Conservation (phyloP, 768 basidiomycete genomes). For the Pisolithus microcarpus region DNA sequence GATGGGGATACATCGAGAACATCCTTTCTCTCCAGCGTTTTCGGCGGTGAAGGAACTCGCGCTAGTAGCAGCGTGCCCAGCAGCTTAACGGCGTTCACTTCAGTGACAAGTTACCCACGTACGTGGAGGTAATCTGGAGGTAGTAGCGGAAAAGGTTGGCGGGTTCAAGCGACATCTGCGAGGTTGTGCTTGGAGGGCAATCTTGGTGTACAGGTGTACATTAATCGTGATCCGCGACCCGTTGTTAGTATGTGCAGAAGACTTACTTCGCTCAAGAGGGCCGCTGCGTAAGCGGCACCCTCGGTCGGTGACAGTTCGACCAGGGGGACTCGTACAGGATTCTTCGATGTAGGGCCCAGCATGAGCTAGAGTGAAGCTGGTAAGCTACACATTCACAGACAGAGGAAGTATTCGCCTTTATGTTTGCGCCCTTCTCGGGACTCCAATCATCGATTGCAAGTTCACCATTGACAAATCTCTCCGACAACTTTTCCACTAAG, state of each 20-base stretch:
- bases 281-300: constrained; percentile 54
- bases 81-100: no score
- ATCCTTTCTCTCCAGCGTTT: not conserved
- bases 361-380: constrained; percentile 40
- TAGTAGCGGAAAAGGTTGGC: constrained; percentile 19
- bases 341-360: constrained; percentile 48
- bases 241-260: not conserved
- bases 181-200: constrained; percentile 66
- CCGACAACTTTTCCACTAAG: constrained; percentile 53
- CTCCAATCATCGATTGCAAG: constrained; percentile 51
- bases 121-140: constrained; percentile 22
- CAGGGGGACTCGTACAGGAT: constrained; percentile 47
- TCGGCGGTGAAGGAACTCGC: not conserved
- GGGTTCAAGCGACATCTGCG: constrained; percentile 52
- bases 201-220: constrained; percentile 38
- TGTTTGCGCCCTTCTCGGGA: constrained; percentile 41
- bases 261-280: constrained; percentile 52
- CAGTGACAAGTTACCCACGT: constrained; percentile 1
- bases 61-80: not conserved
- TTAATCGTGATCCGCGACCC: constrained; percentile 2
- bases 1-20: not conserved
- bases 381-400: constrained; percentile 1
- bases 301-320: constrained; percentile 50
- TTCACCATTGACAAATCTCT: constrained; percentile 52
- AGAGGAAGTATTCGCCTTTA: constrained; percentile 40